These are phyloP conservation scores for Candida palmyrensis DNA, from an alignment of 805 yeast genomes.

Conservation along the genomic window DNA sequence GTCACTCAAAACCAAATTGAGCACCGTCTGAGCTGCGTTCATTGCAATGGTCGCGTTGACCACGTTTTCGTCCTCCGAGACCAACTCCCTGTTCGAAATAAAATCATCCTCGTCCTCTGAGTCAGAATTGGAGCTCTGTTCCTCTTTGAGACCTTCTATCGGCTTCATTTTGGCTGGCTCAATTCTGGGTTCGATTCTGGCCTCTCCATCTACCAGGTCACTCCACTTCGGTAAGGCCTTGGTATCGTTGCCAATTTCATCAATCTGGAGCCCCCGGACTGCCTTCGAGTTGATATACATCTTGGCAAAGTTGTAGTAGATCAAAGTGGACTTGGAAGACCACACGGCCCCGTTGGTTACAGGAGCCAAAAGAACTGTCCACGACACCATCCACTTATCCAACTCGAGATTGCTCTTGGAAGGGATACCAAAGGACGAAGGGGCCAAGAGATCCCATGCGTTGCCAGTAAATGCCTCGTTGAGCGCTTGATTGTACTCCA, in stretches of 20 bases:
- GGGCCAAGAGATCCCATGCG: slow-evolving; percentile 58
- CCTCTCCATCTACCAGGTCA: slow-evolving; percentile 3
- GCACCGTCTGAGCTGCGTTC: slow-evolving; percentile 58
- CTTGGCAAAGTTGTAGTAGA: slow-evolving; percentile 70
- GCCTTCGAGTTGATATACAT: slow-evolving; percentile 61
- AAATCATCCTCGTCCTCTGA: slow-evolving; percentile 25
- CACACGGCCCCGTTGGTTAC: slow-evolving; percentile 51
- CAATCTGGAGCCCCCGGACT: slow-evolving; percentile 36
- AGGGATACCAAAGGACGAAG: slow-evolving; percentile 61
- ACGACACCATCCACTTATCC: slow-evolving; percentile 76
- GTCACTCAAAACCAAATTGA: slow-evolving; percentile 55
- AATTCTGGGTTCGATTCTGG: background rate
- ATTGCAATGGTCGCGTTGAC: slow-evolving; percentile 47
- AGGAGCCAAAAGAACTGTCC: slow-evolving; percentile 68
- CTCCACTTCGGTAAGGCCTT: slow-evolving; percentile 37
- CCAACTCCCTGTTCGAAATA: slow-evolving; percentile 25
- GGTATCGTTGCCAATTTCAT: slow-evolving; percentile 20
- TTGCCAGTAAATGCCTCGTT: slow-evolving; percentile 51
- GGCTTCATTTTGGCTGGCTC: no score
- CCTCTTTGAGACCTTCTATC: no score
- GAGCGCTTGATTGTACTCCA: slow-evolving; percentile 62
- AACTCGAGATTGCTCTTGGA: slow-evolving; percentile 61
- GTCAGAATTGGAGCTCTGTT: slow-evolving; percentile 13
- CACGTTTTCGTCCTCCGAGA: slow-evolving; percentile 27
- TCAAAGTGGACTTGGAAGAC: slow-evolving; percentile 66